Evolutionary conservation across 2,329 filamentous ascomycete genomes (phyloP).

Genomic region (Cyclaneusma minus): DNA sequence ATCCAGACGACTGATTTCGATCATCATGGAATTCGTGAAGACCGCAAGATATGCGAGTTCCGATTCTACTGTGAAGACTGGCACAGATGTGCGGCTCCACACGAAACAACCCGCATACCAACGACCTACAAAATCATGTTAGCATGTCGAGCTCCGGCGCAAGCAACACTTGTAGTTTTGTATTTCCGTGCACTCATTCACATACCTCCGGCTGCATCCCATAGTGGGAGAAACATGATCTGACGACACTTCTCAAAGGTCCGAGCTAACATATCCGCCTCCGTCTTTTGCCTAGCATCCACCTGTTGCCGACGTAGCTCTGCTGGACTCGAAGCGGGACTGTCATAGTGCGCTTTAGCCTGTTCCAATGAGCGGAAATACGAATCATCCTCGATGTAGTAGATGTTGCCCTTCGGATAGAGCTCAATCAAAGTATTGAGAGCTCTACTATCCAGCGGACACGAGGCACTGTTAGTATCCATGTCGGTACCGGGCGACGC

Average conservation of each 20-base stretch:
- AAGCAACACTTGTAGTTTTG: slow-evolving; percentile 1
- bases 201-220: slow-evolving; percentile 15
- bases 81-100: slow-evolving; percentile 10
- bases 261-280: slow-evolving; percentile 12
- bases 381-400: slow-evolving; percentile 16
- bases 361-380: slow-evolving; percentile 17
- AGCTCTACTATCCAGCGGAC: slow-evolving; percentile 11
- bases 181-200: too few species aligned
- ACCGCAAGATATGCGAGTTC: slow-evolving; percentile 13
- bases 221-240: slow-evolving; percentile 16
- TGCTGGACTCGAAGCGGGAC: slow-evolving; percentile 2
- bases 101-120: slow-evolving; percentile 15
- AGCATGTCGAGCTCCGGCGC: slow-evolving; percentile 1
- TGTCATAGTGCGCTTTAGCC: slow-evolving; percentile 5
- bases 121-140: slow-evolving; percentile 7
- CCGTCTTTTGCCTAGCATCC: slow-evolving; percentile 8
- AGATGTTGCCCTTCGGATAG: slow-evolving; percentile 17
- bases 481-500: slow-evolving; percentile 11
- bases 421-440: slow-evolving; percentile 12
- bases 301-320: background rate
- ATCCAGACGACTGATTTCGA: slow-evolving; percentile 14
- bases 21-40: slow-evolving; percentile 14
- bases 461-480: slow-evolving; percentile 7
- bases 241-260: slow-evolving; percentile 14
- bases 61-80: slow-evolving; percentile 13